These are phyloP conservation scores for Ambrosia hybrid DNA, from an alignment of 140 eudicot genomes.

Conservation along the genomic window DNA sequence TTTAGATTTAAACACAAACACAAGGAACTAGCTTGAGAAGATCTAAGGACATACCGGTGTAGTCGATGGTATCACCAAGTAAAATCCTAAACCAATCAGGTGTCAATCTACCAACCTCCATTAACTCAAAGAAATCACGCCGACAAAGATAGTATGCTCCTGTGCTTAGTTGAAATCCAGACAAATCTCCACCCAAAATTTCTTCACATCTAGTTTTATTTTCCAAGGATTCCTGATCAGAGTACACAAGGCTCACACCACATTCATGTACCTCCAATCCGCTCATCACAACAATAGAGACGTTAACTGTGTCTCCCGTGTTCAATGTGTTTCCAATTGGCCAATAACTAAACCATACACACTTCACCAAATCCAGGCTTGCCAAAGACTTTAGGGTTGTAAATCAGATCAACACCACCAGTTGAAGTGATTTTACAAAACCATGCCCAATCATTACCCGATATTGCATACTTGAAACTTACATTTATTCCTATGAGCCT, in stretches of 20 bases:
- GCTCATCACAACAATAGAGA: not conserved
- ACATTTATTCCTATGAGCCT: not conserved
- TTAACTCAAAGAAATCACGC: conserved; percentile 14
- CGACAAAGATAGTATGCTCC: conserved; percentile 24
- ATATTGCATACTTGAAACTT: not conserved
- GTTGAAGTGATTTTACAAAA: conserved; percentile 15
- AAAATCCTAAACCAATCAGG: conserved; percentile 18
- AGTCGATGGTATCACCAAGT: not conserved
- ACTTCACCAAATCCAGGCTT: conserved; percentile 22
- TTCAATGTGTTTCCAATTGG: conserved; percentile 4
- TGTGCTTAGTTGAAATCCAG: conserved; percentile 15
- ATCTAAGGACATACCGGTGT: not conserved
- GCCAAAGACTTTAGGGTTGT: conserved; percentile 32
- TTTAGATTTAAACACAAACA: not conserved
- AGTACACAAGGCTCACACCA: conserved; percentile 29
- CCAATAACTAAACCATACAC: conserved; percentile 31
- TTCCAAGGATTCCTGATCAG: not conserved
- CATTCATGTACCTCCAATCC: conserved; percentile 23
- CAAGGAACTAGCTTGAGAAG: not conserved
- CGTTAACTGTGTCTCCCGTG: not conserved
- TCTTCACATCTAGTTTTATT: not conserved
- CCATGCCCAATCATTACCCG: not conserved
- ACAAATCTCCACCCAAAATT: not conserved
- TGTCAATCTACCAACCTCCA: conserved; percentile 16
- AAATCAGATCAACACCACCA: conserved; percentile 18